Percentiles rank a stretch among this genome's conserved stretches.
These are phyloP conservation scores for Coriaria nepalensis DNA, from an alignment of 306 rosid species.

Conservation along the genomic window DNA sequence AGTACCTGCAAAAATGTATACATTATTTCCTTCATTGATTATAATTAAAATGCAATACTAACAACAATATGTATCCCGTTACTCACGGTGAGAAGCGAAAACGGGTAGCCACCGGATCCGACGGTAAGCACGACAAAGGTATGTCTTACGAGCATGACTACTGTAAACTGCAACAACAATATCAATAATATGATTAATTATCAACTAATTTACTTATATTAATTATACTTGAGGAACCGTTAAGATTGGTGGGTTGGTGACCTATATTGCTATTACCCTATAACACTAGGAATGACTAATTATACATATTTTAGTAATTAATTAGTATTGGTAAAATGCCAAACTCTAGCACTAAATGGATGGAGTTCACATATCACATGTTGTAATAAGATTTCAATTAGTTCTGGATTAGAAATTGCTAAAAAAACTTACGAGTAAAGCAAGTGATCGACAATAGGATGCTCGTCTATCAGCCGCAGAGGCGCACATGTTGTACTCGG, in stretches of 20 bases:
- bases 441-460: conserved; percentile 62
- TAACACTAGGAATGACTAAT: too few relatives aligned
- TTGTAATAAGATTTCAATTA: too few relatives aligned
- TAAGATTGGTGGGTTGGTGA: conserved; percentile 14
- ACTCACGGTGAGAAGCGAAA: conserved; percentile 65
- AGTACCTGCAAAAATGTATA: conserved; percentile 17
- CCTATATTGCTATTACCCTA: neutral
- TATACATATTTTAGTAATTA: too few relatives aligned
- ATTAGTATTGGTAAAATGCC: too few relatives aligned
- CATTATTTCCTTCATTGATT: too few relatives aligned
- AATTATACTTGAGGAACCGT: neutral
- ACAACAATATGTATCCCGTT: neutral
- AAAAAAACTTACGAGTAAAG: conserved; percentile 70
- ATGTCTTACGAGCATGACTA: conserved; percentile 63
- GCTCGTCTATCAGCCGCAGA: conserved; percentile 41
- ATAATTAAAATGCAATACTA: neutral
- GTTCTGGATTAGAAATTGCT: too few relatives aligned
- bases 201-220: too few relatives aligned
- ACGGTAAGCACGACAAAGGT: conserved; percentile 31
- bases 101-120: conserved; percentile 59
- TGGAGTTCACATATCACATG: too few relatives aligned
- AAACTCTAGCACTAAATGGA: too few relatives aligned
- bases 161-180: conserved; percentile 48
- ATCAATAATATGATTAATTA: too few relatives aligned
- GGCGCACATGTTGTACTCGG: conserved; percentile 34